These are phyloP conservation scores for Daldinia eschscholtzii DNA, from an alignment of 2,329 filamentous ascomycete genomes.

Conservation along the genomic window DNA sequence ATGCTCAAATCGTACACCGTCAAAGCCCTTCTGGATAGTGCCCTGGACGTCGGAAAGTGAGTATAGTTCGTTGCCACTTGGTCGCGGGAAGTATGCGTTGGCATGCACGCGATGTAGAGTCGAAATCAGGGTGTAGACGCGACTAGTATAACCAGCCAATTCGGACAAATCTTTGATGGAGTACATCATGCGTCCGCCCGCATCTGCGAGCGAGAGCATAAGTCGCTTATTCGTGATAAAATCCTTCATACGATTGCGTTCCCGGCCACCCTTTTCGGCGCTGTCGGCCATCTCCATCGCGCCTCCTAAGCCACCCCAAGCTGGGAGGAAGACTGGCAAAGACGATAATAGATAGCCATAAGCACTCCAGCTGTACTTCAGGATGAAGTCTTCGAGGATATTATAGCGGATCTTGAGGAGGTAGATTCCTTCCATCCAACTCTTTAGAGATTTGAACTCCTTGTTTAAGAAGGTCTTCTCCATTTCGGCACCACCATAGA, in stretches of 20 bases:
- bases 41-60: constrained; percentile 93
- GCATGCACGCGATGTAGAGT: constrained; percentile 95
- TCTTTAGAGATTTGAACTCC: constrained; percentile 92
- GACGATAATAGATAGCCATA: constrained; percentile 96
- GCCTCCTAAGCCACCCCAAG: constrained; percentile 89
- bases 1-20: constrained; percentile 91
- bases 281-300: constrained; percentile 72
- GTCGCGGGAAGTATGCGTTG: constrained; percentile 82
- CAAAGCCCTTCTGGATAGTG: constrained; percentile 93
- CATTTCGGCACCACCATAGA: constrained; percentile 95
- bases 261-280: constrained; percentile 68
- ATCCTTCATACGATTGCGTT: constrained; percentile 92
- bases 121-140: constrained; percentile 95
- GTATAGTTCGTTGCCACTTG: constrained; percentile 80
- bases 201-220: constrained; percentile 96
- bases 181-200: constrained; percentile 99
- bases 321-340: constrained; percentile 91
- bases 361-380: constrained; percentile 99
- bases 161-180: constrained; percentile 98
- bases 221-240: constrained; percentile 99
- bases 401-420: constrained; percentile 98
- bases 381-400: constrained; percentile 96
- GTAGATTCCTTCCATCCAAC: constrained; percentile 99
- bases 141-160: constrained; percentile 93
- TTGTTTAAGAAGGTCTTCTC: constrained; percentile 92